phyloP scores from a whole-genome alignment of 2,329 filamentous ascomycete species.

The Didymella segeticola region DNA sequence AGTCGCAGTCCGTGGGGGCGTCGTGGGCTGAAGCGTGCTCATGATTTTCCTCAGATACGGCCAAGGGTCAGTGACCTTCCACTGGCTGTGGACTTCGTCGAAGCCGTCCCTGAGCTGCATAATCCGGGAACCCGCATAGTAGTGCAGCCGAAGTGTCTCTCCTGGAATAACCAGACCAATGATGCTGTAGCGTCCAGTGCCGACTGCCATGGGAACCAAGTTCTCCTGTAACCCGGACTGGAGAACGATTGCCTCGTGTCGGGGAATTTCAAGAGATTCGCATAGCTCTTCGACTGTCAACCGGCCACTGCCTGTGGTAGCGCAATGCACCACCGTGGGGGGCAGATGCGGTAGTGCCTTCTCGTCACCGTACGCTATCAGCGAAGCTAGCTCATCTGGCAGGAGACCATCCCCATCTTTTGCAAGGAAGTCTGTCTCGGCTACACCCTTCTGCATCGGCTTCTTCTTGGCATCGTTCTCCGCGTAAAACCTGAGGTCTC shows the following conservation, averaged over 20 bases:
- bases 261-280: constrained; percentile 43
- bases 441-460: constrained; percentile 11
- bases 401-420: constrained; percentile 24
- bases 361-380: constrained; percentile 39
- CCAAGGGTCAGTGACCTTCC: constrained; percentile 46
- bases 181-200: constrained; percentile 73
- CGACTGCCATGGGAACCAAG: constrained; percentile 50
- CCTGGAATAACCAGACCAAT: constrained; percentile 69
- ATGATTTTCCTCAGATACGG: constrained; percentile 50
- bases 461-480: constrained; percentile 14
- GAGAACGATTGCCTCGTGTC: constrained; percentile 51
- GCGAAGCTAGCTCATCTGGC: constrained; percentile 31
- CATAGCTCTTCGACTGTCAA: constrained; percentile 48
- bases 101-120: constrained; percentile 41
- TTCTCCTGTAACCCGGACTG: constrained; percentile 56
- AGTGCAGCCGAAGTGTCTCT: constrained; percentile 53
- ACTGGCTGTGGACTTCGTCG: constrained; percentile 36
- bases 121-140: constrained; percentile 34
- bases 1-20: constrained; percentile 33
- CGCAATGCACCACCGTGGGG: constrained; percentile 40
- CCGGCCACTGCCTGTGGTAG: constrained; percentile 43
- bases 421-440: neutral
- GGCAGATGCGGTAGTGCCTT: constrained; percentile 31
- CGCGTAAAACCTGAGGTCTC: constrained; percentile 22
- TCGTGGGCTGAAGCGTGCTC: constrained; percentile 40